Percentiles rank a stretch among this genome's conserved stretches.
These are phyloP conservation scores for Mycena venus DNA, from an alignment of 768 basidiomycete genomes.

Conservation along the genomic window DNA sequence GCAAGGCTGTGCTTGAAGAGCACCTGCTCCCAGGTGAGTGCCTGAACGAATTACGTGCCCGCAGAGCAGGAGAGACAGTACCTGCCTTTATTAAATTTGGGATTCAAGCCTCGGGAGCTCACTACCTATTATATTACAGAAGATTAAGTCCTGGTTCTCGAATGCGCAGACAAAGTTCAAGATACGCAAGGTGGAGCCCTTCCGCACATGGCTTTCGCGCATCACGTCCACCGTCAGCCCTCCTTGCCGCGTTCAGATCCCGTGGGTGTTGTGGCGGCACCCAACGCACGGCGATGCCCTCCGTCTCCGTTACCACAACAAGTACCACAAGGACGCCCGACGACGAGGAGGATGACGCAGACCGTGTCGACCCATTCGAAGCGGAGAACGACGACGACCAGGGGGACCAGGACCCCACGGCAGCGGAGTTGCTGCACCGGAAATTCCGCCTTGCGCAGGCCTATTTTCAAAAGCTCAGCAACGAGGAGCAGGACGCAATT, in stretches of 20 bases:
- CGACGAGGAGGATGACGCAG: neutral
- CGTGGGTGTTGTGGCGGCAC: neutral
- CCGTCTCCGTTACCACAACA: neutral
- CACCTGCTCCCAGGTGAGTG: too few species aligned
- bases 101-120: too few species aligned
- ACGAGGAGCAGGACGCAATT: neutral
- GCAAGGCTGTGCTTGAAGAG: too few species aligned
- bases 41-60: too few species aligned
- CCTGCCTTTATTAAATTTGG: neutral
- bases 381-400: neutral
- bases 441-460: neutral
- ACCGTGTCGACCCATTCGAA: neutral
- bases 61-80: neutral
- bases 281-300: neutral
- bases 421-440: neutral
- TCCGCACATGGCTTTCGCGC: neutral
- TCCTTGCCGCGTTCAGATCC: neutral
- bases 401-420: neutral
- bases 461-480: neutral
- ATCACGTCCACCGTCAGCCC: neutral
- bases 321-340: neutral
- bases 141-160: neutral
- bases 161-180: neutral
- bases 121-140: neutral
- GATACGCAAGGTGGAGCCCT: neutral